Percentiles rank a stretch among this genome's conserved stretches.
Conservation (phyloP, 1,139 yeast species). For the Lodderomyces metapsilosis region DNA sequence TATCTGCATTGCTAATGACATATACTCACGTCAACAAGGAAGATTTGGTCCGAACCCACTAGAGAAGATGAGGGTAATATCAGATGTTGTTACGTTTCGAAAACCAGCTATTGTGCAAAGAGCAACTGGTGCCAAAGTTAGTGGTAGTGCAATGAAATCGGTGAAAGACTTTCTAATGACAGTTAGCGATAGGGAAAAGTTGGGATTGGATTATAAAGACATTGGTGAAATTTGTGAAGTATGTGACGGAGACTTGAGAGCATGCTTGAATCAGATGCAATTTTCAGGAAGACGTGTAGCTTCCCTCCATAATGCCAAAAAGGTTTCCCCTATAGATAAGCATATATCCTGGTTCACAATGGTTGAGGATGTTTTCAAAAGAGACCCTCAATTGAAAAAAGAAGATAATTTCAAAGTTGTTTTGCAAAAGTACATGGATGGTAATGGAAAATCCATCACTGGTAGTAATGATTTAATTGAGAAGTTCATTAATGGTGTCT, state of each 20-base stretch:
- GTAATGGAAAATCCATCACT: slow-evolving; percentile 41
- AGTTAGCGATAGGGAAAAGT: slow-evolving; percentile 31
- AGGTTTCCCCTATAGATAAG: slow-evolving; percentile 42
- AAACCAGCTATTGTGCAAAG: slow-evolving; percentile 52
- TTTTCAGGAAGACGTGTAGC: slow-evolving; percentile 46
- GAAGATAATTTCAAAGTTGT: slow-evolving; percentile 48
- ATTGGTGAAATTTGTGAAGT: slow-evolving; percentile 59
- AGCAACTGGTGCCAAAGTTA: slow-evolving; percentile 28
- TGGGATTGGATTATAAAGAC: slow-evolving; percentile 33
- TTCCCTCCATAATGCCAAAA: slow-evolving; percentile 8
- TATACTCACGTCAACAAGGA: slow-evolving; percentile 51
- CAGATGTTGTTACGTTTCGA: slow-evolving; percentile 69
- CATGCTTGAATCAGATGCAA: slow-evolving; percentile 81
- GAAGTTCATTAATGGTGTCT: slow-evolving; percentile 70
- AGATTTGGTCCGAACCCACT: slow-evolving; percentile 45
- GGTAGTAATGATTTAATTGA: slow-evolving; percentile 53
- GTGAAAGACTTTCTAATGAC: slow-evolving; percentile 40
- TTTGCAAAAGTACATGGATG: slow-evolving; percentile 31
- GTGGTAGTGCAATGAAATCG: slow-evolving; percentile 38
- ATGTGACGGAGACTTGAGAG: slow-evolving; percentile 83
- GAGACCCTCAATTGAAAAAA: slow-evolving; percentile 47
- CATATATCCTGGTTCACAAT: slow-evolving; percentile 61
- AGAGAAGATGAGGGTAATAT: slow-evolving; percentile 68
- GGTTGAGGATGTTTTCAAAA: slow-evolving; percentile 53
- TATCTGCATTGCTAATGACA: slow-evolving; percentile 88